Base-by-base conservation (phyloP, 129 eudicot genomes). In the Sambucus nigra region DNA sequence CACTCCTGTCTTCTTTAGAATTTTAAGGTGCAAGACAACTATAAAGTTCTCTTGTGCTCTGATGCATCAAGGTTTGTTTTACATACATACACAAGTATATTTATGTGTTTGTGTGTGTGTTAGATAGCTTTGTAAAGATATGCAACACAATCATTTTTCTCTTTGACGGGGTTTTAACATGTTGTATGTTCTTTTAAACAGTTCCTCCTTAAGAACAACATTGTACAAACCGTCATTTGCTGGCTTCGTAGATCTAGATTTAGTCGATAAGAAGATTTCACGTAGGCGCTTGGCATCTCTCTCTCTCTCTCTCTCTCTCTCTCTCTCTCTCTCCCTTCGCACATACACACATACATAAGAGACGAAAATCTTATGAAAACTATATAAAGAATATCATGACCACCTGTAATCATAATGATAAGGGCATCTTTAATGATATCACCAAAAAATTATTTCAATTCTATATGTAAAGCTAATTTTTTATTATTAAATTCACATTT, bases 151-250 rank as follows among this genome's bases (percentile, higher is more conserved):
- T n/a, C 29, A 7, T 11, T 10, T 0, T 23, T 23, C 9, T 49
- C 25, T 10, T 2, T 23, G 25, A 40, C 21, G 7, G 12, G 12
- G 18, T 10, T 33, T 40, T 40, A 41, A 58, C 53, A 7, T 56
- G 27, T 47, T 26, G 1, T 26, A 46, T 54, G 47, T 21, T 52
- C 59, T 9, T 5, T n/a, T 18, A 33, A 13, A 29, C 69, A 88
- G 96, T 1, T 88, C 96, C 35, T 74, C 96, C 13, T 29, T 31
- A 23, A 60, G 24, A 31, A 35, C 56, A 13, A 57, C 51, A 21
- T 16, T 55, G 27, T 77, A 80, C 63, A 80, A 63, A 47, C 89
- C 91, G 11, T 74, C 86, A 25, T 85, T 77, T 77, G 95, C 76
- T n/a, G 83, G 81, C 9, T 85, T 71, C 44, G 83, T 85, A 21